Conservation (phyloP, 495 filamentous ascomycete genomes). For the Xylaria curta region DNA sequence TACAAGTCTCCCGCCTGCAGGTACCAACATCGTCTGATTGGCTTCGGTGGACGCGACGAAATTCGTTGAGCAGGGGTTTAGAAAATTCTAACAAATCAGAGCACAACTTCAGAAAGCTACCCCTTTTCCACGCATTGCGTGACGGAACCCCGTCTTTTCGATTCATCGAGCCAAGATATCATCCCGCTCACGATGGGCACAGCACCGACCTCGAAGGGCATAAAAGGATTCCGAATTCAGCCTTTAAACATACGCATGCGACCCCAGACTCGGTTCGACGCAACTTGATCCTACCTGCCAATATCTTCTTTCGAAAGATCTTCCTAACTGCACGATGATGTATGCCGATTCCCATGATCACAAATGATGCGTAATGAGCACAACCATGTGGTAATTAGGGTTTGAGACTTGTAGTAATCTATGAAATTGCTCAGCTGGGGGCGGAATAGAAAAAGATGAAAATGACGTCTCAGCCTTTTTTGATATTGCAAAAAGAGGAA, state of each 20-base stretch:
- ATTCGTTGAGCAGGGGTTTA: slow-evolving; percentile 7
- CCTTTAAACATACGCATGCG: background rate
- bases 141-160: background rate
- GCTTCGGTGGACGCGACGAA: background rate
- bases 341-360: background rate
- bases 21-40: slow-evolving; percentile 20
- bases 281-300: background rate
- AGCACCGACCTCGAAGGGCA: background rate
- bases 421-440: background rate
- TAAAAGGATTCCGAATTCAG: background rate
- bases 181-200: slow-evolving; percentile 9
- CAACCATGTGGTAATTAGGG: background rate
- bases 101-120: slow-evolving; percentile 6
- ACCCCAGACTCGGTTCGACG: background rate
- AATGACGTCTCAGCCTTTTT: background rate
- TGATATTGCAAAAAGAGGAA: background rate
- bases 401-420: slow-evolving; percentile 14
- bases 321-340: background rate
- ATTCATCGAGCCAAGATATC: background rate
- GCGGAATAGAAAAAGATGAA: background rate
- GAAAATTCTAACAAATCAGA: slow-evolving; percentile 8
- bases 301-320: background rate
- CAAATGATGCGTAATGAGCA: background rate
- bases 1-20: slow-evolving; percentile 14
- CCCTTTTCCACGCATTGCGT: slow-evolving; percentile 24